Conservation (phyloP, 495 filamentous ascomycete species). For the Immersiella caudata region DNA sequence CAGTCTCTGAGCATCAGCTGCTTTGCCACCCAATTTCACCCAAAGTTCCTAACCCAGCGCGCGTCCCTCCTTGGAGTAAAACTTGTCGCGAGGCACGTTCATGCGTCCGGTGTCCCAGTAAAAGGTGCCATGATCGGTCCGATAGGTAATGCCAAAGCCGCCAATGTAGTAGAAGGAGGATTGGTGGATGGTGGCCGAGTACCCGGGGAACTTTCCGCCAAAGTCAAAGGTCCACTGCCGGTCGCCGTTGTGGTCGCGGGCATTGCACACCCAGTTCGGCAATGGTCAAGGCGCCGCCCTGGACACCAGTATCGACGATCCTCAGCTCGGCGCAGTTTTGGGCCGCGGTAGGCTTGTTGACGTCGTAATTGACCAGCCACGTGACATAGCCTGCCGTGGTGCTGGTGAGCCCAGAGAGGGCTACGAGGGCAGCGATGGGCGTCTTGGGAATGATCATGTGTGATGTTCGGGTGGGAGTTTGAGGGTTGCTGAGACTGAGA, state of each 20-base stretch:
- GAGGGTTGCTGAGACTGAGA: too few species aligned
- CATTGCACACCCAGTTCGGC: neutral
- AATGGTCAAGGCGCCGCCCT: neutral
- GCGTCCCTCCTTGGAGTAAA: neutral
- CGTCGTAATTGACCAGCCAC: neutral
- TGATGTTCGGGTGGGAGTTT: too few species aligned
- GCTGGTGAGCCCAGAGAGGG: neutral
- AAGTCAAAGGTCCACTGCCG: neutral
- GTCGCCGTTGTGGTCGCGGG: neutral
- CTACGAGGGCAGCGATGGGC: neutral
- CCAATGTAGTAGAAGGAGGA: neutral
- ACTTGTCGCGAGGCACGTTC: neutral
- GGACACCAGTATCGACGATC: neutral
- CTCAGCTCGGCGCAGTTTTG: constrained; percentile 2
- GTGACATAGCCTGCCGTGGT: neutral
- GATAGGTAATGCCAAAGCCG: neutral
- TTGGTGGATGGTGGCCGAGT: constrained; percentile 4
- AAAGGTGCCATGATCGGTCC: neutral
- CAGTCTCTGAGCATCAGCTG: too few species aligned
- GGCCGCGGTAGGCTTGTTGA: neutral
- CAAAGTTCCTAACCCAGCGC: neutral
- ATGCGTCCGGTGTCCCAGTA: neutral
- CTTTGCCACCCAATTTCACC: too few species aligned
- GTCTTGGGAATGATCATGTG: neutral
- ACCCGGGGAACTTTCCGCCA: neutral